Evolutionary conservation across 768 basidiomycete genomes (phyloP), one percentile per base, ranked within the genome.

Genomic region (Boletus barrowsii): DNA sequence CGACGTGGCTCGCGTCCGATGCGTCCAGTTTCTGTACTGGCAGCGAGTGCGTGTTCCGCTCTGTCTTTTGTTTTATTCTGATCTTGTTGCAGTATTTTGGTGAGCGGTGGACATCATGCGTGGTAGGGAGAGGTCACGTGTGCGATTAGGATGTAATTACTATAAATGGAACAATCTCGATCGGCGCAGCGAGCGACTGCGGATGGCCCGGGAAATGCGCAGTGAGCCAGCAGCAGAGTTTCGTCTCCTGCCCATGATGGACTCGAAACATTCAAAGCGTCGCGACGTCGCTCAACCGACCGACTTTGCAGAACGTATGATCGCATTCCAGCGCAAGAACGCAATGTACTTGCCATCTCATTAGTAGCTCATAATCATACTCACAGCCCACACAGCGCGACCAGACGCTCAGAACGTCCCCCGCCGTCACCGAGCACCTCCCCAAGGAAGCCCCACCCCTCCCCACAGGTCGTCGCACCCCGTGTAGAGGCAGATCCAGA

Each of bases 1-100:
- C 82, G 43, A 71, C 79, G 0, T 90, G 88, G 88, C 72, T 90
- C 10, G 83, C 87, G 26, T 83, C 82, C 58, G 87, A 89, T 54
- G 87, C 88, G 44, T 87, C 85, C 5, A 86, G 80, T 30, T 90
- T 85, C 66, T 88, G 86, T 63, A 90, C 89, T 0, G 87, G 88
- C 1, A 88, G 87, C 85, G 88, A 90, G 87, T 90, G 62, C 49
- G 87, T 83, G 3, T 10, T 1, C 2, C 3, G 8, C 17, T 39
- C 1, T n/a, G 1, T n/a, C 3, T 39, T 39, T n/a, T 39, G 4
- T 9, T n/a, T 39, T n/a, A 14, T 18, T 3, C 37, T 39, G 8
- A 39, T 9, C 8, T 3, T 8, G 5, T n/a, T 14, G 20, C 42
- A 70, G 69, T 17, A 70, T 70, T 45, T 18, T 70, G 22, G 69